phyloP scores from a whole-genome alignment of 768 basidiomycete species.

The Tylopilus plumbeoviolaceoides region DNA sequence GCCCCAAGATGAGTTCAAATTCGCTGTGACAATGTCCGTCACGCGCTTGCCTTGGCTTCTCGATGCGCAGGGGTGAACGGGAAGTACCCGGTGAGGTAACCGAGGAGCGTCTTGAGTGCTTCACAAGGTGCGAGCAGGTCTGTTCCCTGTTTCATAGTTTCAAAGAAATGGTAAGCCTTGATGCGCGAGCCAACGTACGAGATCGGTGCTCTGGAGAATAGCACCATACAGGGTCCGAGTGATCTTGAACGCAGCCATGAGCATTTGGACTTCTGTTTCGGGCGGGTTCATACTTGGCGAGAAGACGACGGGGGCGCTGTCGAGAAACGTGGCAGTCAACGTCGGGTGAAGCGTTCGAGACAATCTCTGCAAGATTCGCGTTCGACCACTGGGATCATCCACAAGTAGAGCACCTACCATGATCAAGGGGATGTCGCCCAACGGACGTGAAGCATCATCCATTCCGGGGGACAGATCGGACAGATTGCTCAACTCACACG shows the following conservation, averaged over 20 bases:
- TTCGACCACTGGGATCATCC: constrained; percentile 11
- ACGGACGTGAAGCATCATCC: constrained; percentile 12
- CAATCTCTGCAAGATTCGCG: constrained; percentile 47
- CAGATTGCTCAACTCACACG: constrained; percentile 36
- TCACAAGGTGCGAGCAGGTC: constrained; percentile 32
- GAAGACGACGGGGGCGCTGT: constrained; percentile 81
- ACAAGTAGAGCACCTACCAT: constrained; percentile 20
- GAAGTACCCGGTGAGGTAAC: constrained; percentile 80
- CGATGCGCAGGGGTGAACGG: constrained; percentile 59
- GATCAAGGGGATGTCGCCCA: constrained; percentile 21
- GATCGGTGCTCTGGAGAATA: constrained; percentile 45
- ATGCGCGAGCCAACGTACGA: constrained; percentile 20
- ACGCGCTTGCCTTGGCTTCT: constrained; percentile 50
- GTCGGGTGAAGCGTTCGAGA: constrained; percentile 73
- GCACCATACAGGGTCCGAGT: constrained; percentile 55
- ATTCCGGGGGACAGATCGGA: constrained; percentile 18
- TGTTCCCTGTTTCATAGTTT: constrained; percentile 19
- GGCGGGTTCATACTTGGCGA: constrained; percentile 56
- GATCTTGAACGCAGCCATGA: constrained; percentile 56
- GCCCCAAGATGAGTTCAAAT: constrained; percentile 3
- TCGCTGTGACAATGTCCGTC: background rate
- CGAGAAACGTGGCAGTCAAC: constrained; percentile 80
- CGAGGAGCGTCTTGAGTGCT: constrained; percentile 57
- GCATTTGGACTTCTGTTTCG: constrained; percentile 57
- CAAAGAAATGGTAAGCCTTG: constrained; percentile 1